Percentiles rank a stretch among this genome's conserved stretches.
Evolutionary conservation across 1,284 basidiomycete genomes (phyloP).

Genomic region (Hemileia vastatrix): DNA sequence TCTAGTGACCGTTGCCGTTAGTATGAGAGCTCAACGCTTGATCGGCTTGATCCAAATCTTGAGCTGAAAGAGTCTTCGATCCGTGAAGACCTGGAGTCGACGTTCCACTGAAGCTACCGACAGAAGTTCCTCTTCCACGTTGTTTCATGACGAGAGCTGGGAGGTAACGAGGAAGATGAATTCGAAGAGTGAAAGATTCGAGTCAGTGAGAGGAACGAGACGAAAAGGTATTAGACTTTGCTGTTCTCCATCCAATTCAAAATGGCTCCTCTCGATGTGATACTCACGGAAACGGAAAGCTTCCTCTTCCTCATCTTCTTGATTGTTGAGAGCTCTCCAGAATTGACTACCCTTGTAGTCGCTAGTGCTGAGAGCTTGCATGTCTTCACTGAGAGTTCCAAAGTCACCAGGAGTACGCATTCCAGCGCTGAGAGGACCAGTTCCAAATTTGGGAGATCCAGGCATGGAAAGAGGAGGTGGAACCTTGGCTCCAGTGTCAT

Average conservation of each 20-base stretch:
- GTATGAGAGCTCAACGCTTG: constrained; percentile 34
- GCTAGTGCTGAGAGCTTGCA: constrained; percentile 72
- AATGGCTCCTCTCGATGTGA: neutral
- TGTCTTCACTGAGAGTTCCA: constrained; percentile 61
- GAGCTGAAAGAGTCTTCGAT: constrained; percentile 33
- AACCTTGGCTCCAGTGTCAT: constrained; percentile 56
- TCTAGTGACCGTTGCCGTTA: constrained; percentile 16
- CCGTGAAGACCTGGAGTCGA: constrained; percentile 36
- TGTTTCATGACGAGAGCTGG: constrained; percentile 34
- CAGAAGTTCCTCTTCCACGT: constrained; percentile 31
- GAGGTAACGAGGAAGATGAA: too few species aligned
- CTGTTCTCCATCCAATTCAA: neutral
- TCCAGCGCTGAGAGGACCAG: constrained; percentile 47
- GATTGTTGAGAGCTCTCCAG: constrained; percentile 51
- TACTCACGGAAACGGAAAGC: too few species aligned
- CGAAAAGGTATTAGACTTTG: neutral
- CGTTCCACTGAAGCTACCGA: constrained; percentile 36
- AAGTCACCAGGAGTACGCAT: constrained; percentile 79
- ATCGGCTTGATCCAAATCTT: constrained; percentile 35
- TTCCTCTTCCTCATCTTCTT: constrained; percentile 69
- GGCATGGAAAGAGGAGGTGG: constrained; percentile 66
- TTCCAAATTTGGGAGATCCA: constrained; percentile 68
- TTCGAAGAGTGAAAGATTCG: too few species aligned
- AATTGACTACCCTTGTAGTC: constrained; percentile 69
- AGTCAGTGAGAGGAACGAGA: neutral